Evolutionary conservation across 108 stramenopile species (phyloP), one percentile per base, ranked within the genome.

Genomic region (Epithemia pelagica): DNA sequence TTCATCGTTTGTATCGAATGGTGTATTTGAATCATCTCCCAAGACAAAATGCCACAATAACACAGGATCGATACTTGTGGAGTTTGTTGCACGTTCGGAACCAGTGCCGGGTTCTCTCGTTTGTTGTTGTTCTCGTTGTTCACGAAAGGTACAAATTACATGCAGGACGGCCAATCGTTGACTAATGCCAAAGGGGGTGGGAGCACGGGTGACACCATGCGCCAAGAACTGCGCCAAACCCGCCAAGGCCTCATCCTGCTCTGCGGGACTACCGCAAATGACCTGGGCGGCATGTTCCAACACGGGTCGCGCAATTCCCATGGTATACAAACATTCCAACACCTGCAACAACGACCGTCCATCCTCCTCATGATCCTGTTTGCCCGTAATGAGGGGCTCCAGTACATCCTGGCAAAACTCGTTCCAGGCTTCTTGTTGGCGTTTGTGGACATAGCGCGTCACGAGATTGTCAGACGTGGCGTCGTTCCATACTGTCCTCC

Each of bases 161-260:
- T 46, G 37, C 15, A 46, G 37, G 10, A 46, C 5, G 37, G 37
- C 37, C 10, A 55, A 52, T 10, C 53, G 65, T 25, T 54, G 54
- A 52, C 27, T 46, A 30, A 32, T 24, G 32, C 62, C 37, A 63
- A 32, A 52, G 1, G 51, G 59, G 1, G 61, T 33, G 32, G 59
- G 68, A 46, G 15, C 37, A 5, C 37, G 37, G 5, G 37, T 46
- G 10, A 46, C 37, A 46, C 37, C 37, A 46, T 46, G 37, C 37
- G 37, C 37, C 37, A 46, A 15, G 15, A 10, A 46, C 37, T 46
- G 37, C 37, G 37, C 37, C 37, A 46, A 46, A 15, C 37, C 37
- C 5, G 15, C 5, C 37, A 46, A 15, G 37, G 37, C 37, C 37
- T 46, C 37, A 46, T 46, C 37, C 15, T 46, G 37, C 37, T 46